These are phyloP conservation scores for Botrytis paeoniae DNA, from an alignment of 2,329 filamentous ascomycete genomes.

Conservation along the genomic window DNA sequence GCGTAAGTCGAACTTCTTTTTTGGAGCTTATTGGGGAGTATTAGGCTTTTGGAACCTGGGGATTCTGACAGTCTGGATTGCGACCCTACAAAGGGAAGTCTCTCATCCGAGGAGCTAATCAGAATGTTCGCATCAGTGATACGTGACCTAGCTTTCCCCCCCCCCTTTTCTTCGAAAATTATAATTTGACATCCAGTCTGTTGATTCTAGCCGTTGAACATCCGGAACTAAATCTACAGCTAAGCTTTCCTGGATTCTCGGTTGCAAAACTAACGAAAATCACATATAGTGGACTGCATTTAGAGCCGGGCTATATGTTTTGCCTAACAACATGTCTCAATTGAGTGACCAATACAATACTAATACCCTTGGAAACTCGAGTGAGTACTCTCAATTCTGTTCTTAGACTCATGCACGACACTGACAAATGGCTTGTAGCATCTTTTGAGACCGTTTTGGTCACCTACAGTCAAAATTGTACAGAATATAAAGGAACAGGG, in stretches of 20 bases:
- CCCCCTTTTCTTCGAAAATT: neutral
- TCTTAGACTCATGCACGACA: neutral
- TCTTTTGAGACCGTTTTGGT: slow-evolving; percentile 23
- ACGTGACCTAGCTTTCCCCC: no score
- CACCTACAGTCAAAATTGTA: slow-evolving; percentile 21
- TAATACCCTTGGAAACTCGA: slow-evolving; percentile 15
- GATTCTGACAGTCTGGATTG: neutral
- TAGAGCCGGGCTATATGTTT: slow-evolving; percentile 21
- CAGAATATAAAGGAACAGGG: neutral
- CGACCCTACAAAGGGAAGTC: neutral
- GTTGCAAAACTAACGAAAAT: neutral
- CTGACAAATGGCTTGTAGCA: slow-evolving; percentile 7
- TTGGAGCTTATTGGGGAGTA: no score
- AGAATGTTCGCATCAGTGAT: no score
- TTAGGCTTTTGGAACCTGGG: neutral
- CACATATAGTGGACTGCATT: slow-evolving; percentile 25
- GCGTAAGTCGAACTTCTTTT: neutral
- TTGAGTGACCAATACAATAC: slow-evolving; percentile 6
- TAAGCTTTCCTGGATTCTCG: neutral
- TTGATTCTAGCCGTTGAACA: neutral
- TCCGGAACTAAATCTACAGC: neutral
- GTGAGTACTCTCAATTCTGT: neutral
- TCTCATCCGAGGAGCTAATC: no score
- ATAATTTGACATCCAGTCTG: neutral
- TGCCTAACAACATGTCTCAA: slow-evolving; percentile 16